Base-by-base conservation (phyloP, 345 rosid genomes). In the Rhodamnia argentea region DNA sequence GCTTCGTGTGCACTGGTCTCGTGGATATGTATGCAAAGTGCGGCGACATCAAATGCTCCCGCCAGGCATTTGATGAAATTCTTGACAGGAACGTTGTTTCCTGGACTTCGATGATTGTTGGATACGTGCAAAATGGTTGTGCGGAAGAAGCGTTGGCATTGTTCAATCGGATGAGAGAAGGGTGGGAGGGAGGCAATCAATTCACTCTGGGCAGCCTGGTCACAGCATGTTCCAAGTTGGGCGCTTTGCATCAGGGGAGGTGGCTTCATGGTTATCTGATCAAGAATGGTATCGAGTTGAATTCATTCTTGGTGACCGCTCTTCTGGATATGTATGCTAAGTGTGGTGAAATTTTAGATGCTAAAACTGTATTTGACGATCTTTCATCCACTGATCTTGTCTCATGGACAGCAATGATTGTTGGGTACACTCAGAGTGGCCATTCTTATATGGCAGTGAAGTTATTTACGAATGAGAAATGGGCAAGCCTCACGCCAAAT, bases 321-420 rank as follows among this genome's bases (percentile, higher is more conserved):
- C 85, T 96, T 60, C 52, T 95, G 10, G 96, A 94, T 84, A 93
- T 97, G 98, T 96, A 97, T 88, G 92, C 93, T 3, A 97, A 96
- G 88, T 96, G 98, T 87, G 93, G 92, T 40, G 89, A 93, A 82
- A 85, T 93, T 85, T 85, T 85, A 86, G 94, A 91, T 86, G 97
- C 98, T 23, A 92, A 92, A 59, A 89, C 87, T 14, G 89, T 95
- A 23, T 93, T 96, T 85, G 86, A 89, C 58, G 90, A 91, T 57
- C 85, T 93, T 86, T 85, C 92, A 59, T 87, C 84, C 59, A 84
- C 87, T 70, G 97, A 95, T 91, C 87, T 92, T 4, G 94, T 94
- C 83, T 89, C 93, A 74, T 96, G 98, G 99, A 97, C 97, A 32
- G 95, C 99, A 27, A 93, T 97, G 96, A 94, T 97, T 91, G 96